phyloP scores from a whole-genome alignment of 495 filamentous ascomycete species.

The Saxispiralis lemnorum region DNA sequence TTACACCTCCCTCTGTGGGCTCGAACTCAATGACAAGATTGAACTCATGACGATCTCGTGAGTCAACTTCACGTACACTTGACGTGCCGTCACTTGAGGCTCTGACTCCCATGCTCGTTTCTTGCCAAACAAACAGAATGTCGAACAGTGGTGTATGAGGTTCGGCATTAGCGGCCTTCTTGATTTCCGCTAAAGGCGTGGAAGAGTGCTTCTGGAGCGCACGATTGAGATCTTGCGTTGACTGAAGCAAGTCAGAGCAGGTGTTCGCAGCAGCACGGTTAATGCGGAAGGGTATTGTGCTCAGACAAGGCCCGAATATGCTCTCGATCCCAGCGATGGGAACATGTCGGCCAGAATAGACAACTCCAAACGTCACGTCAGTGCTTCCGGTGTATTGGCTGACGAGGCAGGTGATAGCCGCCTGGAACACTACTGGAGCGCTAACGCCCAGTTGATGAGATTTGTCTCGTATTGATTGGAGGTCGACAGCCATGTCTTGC shows the following conservation, averaged over 20 bases:
- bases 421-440: slow-evolving; percentile 52
- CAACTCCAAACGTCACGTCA: slow-evolving; percentile 58
- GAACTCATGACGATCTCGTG: slow-evolving; percentile 53
- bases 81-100: slow-evolving; percentile 18
- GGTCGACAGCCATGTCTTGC: neutral
- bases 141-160: slow-evolving; percentile 42
- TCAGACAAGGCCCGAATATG: slow-evolving; percentile 55
- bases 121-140: slow-evolving; percentile 60
- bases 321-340: slow-evolving; percentile 48
- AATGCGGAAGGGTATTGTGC: slow-evolving; percentile 48
- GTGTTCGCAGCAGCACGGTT: slow-evolving; percentile 29
- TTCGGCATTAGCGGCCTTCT: slow-evolving; percentile 33
- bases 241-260: slow-evolving; percentile 38
- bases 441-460: slow-evolving; percentile 16
- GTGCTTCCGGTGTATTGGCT: slow-evolving; percentile 38
- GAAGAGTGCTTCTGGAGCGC: slow-evolving; percentile 39
- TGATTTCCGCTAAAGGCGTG: slow-evolving; percentile 49
- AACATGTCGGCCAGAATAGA: slow-evolving; percentile 56
- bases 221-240: slow-evolving; percentile 42
- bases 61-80: slow-evolving; percentile 32
- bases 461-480: neutral
- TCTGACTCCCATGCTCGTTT: slow-evolving; percentile 31
- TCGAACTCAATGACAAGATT: slow-evolving; percentile 54
- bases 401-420: slow-evolving; percentile 49
- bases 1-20: slow-evolving; percentile 24